These are phyloP conservation scores for Diaporthe citrichinensis DNA, from an alignment of 2,329 filamentous ascomycete species.

Conservation along the genomic window DNA sequence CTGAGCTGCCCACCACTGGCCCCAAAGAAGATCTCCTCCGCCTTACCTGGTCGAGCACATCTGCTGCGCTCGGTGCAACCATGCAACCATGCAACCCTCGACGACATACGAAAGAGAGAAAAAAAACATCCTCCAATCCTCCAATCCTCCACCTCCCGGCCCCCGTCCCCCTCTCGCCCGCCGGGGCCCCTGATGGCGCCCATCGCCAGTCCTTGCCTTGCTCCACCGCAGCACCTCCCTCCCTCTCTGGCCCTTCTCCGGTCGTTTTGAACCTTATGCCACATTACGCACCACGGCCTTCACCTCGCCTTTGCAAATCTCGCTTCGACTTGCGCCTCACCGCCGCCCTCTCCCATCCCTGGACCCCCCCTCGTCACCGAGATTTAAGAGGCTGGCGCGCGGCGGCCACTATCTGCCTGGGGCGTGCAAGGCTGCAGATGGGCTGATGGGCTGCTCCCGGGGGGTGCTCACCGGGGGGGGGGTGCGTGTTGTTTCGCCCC, in stretches of 20 bases:
- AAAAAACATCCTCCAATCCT: neutral
- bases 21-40: conserved; percentile 34
- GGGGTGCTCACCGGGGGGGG: neutral
- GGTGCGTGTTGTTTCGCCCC: neutral
- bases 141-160: conserved; percentile 16
- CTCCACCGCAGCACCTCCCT: conserved; percentile 20
- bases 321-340: conserved; percentile 26
- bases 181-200: conserved; percentile 19
- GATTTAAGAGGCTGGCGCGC: neutral
- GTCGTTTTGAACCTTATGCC: conserved; percentile 1
- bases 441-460: conserved; percentile 2
- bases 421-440: conserved; percentile 16
- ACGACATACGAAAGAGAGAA: neutral
- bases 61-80: conserved; percentile 24
- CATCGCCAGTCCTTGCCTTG: neutral
- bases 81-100: conserved; percentile 22
- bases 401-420: conserved; percentile 8
- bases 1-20: conserved; percentile 27
- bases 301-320: conserved; percentile 23
- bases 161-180: neutral
- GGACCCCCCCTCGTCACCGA: neutral
- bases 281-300: conserved; percentile 2
- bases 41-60: conserved; percentile 10
- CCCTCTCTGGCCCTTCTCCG: neutral
- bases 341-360: neutral